A percentile compares a stretch with the other conserved stretches of the same genome.
phyloP scores from a whole-genome alignment of 148 eudicot species.

The Linanthus parryae region DNA sequence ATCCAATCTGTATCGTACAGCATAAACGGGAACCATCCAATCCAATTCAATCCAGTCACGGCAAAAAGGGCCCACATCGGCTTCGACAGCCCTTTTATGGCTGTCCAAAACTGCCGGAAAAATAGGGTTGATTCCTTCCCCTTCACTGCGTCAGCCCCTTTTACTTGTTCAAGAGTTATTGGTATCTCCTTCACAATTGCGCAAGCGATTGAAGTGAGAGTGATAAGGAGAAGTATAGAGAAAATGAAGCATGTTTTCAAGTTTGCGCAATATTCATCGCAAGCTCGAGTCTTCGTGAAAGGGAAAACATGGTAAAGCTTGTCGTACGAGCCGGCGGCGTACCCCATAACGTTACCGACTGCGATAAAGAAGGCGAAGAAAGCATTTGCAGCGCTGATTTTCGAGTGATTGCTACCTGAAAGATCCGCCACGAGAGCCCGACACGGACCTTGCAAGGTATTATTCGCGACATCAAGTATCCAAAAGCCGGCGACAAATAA shows the following conservation, averaged over 20 bases:
- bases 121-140: neutral
- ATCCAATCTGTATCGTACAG: slow-evolving; percentile 33
- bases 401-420: slow-evolving; percentile 25
- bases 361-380: slow-evolving; percentile 74
- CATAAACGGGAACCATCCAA: slow-evolving; percentile 24
- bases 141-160: too few species aligned
- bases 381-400: slow-evolving; percentile 40
- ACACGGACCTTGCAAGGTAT: slow-evolving; percentile 61
- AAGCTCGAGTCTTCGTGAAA: slow-evolving; percentile 46
- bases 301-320: slow-evolving; percentile 34
- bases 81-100: slow-evolving; percentile 9
- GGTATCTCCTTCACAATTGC: slow-evolving; percentile 25
- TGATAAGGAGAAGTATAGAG: slow-evolving; percentile 32
- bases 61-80: slow-evolving; percentile 15
- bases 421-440: slow-evolving; percentile 67
- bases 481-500: slow-evolving; percentile 64
- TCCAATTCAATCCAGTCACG: slow-evolving; percentile 26
- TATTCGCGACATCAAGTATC: slow-evolving; percentile 75
- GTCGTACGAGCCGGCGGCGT: slow-evolving; percentile 57
- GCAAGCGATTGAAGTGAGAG: slow-evolving; percentile 28
- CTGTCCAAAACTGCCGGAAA: slow-evolving; percentile 10
- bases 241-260: slow-evolving; percentile 60
- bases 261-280: slow-evolving; percentile 71
- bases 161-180: neutral
- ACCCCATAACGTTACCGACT: slow-evolving; percentile 61